These are phyloP conservation scores for Cryphonectria naterciae DNA, from an alignment of 2,329 filamentous ascomycete species.

Conservation along the genomic window DNA sequence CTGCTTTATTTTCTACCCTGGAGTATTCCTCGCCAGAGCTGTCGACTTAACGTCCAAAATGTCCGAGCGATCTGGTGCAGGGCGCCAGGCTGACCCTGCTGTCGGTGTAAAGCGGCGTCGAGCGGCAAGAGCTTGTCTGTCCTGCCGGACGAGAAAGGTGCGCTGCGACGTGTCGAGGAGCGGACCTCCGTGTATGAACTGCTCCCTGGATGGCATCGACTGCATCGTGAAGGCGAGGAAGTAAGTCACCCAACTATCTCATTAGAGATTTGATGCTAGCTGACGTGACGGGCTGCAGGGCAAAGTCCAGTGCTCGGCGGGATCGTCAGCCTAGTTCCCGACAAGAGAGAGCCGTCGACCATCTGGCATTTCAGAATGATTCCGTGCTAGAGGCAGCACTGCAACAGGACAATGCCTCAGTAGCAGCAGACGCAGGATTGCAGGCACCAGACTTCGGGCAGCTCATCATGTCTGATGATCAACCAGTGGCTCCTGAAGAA, in stretches of 20 bases:
- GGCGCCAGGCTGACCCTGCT: not conserved
- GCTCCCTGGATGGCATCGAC: slow-evolving; percentile 8
- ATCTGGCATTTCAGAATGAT: not conserved
- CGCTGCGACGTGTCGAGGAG: slow-evolving; percentile 17
- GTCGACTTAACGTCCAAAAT: not conserved
- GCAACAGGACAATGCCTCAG: not conserved
- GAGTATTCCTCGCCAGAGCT: not conserved
- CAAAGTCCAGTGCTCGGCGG: slow-evolving; percentile 14
- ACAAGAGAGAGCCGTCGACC: not conserved
- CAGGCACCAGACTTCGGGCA: not conserved
- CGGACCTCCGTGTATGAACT: slow-evolving; percentile 18
- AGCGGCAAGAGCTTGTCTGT: slow-evolving; percentile 12
- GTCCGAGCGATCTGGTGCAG: not conserved
- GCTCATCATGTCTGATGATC: not conserved
- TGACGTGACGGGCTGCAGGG: not conserved
- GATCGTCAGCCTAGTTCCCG: not conserved
- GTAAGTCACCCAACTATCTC: not conserved
- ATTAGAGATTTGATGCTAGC: not conserved
- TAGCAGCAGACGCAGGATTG: not conserved
- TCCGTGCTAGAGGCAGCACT: not conserved
- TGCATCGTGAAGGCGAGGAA: slow-evolving; percentile 15
- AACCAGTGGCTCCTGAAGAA: not conserved
- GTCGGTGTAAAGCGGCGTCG: slow-evolving; percentile 1
- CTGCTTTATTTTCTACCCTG: not conserved
- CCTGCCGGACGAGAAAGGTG: slow-evolving; percentile 12